Base-by-base conservation (phyloP, 2,329 filamentous ascomycete species). In the Stenocarpella maydis region DNA sequence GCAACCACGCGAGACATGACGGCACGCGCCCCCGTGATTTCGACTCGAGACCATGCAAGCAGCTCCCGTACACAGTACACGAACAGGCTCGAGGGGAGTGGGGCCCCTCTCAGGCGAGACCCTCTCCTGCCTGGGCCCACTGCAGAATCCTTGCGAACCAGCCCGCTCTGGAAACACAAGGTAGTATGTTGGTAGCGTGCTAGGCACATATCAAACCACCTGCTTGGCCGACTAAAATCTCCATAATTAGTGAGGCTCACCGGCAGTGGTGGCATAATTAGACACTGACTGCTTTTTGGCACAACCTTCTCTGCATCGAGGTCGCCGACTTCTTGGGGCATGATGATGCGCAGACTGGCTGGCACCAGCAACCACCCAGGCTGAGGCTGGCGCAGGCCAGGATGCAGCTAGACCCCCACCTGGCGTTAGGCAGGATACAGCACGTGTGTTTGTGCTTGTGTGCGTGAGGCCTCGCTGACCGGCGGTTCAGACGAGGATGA, bases 1-100 rank as follows among this genome's bases (percentile, higher is more conserved):
- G 14, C 58, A 43, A 43, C 58, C 58, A 43, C 28, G 58, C 43
- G 43, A 63, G 58, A 63, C 58, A 63, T 24, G 41, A 49, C 58
- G 58, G 58, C 43, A 43, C 45, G 58, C 19, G 26, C 41, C 58
- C 58, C 43, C 43, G 58, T 63, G 58, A 63, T 49, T 14, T 63
- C 28, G 26, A 43, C 41, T 34, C 41, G 3, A 61, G 7, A 9
- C 21, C 19, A 37, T 49, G 28, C 43, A 28, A 63, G 47, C 24
- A 37, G 34, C 2, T n/a, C n/a, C n/a, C n/a, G n/a, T n/a, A n/a
- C n/a, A n/a, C n/a, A n/a, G n/a, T n/a, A n/a, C n/a, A n/a, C n/a
- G n/a, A n/a, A n/a, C n/a, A n/a, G n/a, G n/a, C n/a, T 37, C 34
- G 19, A 7, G 58, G 19, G 17, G 17, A 37, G 58, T 63, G 41